Percentiles rank a stretch among this genome's conserved stretches.
phyloP scores from a whole-genome alignment of 2,329 filamentous ascomycete species.

The Cladosporium phlei region DNA sequence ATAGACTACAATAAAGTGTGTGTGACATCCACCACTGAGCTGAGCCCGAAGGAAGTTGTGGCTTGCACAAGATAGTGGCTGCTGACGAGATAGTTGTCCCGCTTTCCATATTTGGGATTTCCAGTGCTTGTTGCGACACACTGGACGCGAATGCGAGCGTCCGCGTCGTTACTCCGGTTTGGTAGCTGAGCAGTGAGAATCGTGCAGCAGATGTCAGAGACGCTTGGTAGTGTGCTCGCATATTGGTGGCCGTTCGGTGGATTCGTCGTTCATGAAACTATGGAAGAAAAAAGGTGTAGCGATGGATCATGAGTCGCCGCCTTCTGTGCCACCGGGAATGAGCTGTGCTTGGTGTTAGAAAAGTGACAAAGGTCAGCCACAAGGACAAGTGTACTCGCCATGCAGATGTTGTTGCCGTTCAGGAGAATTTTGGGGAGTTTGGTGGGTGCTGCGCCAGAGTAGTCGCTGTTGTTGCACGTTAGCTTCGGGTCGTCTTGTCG shows the following conservation, averaged over 20 bases:
- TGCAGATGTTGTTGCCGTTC: constrained; percentile 99
- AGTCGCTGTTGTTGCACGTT: constrained; percentile 60
- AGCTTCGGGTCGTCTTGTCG: background rate
- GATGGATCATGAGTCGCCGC: constrained; percentile 15
- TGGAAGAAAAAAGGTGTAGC: background rate
- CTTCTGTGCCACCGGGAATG: constrained; percentile 23
- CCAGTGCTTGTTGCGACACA: no score
- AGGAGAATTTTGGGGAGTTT: constrained; percentile 92
- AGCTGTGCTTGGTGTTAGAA: constrained; percentile 16
- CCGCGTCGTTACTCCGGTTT: no score
- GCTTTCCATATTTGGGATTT: background rate
- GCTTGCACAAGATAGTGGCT: background rate
- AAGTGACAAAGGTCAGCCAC: no score
- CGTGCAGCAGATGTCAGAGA: no score
- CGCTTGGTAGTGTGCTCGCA: no score
- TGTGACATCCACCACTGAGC: no score
- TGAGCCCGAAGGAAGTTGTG: no score
- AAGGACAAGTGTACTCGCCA: no score
- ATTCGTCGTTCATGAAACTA: background rate
- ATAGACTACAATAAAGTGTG: no score
- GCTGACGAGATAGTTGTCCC: background rate
- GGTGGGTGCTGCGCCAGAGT: constrained; percentile 76
- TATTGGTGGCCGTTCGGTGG: no score
- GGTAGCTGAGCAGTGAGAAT: no score
- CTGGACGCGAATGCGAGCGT: constrained; percentile 5